phyloP scores from a whole-genome alignment of 768 basidiomycete species.

The Mycena capillaripes region DNA sequence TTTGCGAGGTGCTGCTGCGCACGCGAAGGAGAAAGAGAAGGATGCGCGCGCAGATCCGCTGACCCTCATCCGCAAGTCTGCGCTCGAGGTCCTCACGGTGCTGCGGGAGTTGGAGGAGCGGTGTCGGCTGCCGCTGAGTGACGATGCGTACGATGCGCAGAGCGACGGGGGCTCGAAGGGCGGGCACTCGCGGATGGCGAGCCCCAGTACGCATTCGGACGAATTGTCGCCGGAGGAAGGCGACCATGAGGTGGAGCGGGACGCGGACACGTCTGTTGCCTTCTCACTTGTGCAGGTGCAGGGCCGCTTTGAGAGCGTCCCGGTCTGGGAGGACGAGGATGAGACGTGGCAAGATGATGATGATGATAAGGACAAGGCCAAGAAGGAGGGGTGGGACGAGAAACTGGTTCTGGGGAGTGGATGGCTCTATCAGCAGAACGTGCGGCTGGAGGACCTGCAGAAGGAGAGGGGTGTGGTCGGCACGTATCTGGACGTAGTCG shows the following conservation, averaged over 20 bases:
- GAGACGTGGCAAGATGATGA: constrained; percentile 54
- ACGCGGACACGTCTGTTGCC: constrained; percentile 73
- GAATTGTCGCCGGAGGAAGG: constrained; percentile 59
- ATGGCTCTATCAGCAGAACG: constrained; percentile 83
- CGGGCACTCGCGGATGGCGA: constrained; percentile 59
- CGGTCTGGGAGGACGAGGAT: constrained; percentile 87
- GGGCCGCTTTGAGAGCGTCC: constrained; percentile 73
- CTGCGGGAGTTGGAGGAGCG: constrained; percentile 87
- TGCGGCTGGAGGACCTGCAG: constrained; percentile 64
- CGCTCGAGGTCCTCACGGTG: constrained; percentile 86
- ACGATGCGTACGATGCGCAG: constrained; percentile 88
- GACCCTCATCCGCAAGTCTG: constrained; percentile 78
- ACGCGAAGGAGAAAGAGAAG: constrained; percentile 21
- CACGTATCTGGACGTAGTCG: constrained; percentile 82
- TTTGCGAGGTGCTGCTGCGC: constrained; percentile 14
- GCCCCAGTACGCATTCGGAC: constrained; percentile 50
- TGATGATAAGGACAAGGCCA: constrained; percentile 66
- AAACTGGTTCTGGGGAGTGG: constrained; percentile 84
- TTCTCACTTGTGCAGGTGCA: constrained; percentile 80
- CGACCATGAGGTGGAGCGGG: constrained; percentile 52
- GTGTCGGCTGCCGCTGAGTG: constrained; percentile 79
- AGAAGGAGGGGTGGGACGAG: constrained; percentile 86
- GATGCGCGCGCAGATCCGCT: constrained; percentile 70
- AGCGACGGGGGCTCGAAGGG: constrained; percentile 70
- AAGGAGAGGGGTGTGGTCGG: constrained; percentile 71